Percentiles rank a stretch among this genome's conserved stretches.
These are phyloP conservation scores for Taphrina wiesneri DNA, from an alignment of 1,139 yeast genomes.

Conservation along the genomic window DNA sequence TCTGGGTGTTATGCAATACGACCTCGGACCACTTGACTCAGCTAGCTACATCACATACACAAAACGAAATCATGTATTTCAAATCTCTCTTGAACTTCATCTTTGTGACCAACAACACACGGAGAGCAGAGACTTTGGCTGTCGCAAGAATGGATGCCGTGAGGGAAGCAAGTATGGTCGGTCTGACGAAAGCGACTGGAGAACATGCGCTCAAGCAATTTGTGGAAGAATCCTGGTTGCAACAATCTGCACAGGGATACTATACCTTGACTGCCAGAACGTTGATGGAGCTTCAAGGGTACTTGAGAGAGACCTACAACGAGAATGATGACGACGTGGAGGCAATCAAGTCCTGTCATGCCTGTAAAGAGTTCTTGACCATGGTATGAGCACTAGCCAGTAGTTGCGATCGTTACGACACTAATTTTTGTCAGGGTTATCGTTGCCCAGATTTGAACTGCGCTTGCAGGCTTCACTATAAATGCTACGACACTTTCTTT, in stretches of 20 bases:
- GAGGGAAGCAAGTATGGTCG: background rate
- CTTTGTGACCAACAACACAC: slow-evolving; percentile 20
- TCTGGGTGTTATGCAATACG: slow-evolving; percentile 32
- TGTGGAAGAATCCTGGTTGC: slow-evolving; percentile 31
- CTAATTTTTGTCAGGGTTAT: slow-evolving; percentile 8
- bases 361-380: slow-evolving; percentile 4
- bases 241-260: slow-evolving; percentile 13
- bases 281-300: slow-evolving; percentile 30
- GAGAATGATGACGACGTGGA: slow-evolving; percentile 18
- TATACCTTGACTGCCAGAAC: slow-evolving; percentile 23
- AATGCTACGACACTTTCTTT: slow-evolving; percentile 17
- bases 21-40: slow-evolving; percentile 29
- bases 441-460: slow-evolving; percentile 30
- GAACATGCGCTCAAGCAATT: slow-evolving; percentile 21
- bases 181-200: slow-evolving; percentile 5
- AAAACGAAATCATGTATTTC: slow-evolving; percentile 26
- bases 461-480: slow-evolving; percentile 7
- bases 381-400: background rate
- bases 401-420: background rate
- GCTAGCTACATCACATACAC: slow-evolving; percentile 25
- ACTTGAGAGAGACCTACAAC: slow-evolving; percentile 20
- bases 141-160: slow-evolving; percentile 27
- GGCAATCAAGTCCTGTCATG: slow-evolving; percentile 6
- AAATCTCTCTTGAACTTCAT: slow-evolving; percentile 22
- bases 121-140: slow-evolving; percentile 14